phyloP scores from a whole-genome alignment of 1,139 yeast species.

The Yamadazyma diospyri region DNA sequence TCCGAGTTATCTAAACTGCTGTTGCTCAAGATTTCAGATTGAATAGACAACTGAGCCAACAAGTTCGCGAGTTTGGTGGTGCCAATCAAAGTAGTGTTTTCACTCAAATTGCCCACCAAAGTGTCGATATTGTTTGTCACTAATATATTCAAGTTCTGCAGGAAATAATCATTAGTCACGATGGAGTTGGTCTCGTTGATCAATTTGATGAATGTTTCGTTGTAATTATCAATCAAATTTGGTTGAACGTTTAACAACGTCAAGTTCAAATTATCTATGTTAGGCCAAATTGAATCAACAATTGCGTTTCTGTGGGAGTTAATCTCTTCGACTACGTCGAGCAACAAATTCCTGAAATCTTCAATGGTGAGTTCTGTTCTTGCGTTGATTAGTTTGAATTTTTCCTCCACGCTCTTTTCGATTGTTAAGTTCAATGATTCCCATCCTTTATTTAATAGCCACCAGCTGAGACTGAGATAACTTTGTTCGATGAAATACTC shows the following conservation, averaged over 20 bases:
- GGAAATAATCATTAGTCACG: slow-evolving; percentile 29
- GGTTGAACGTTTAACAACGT: slow-evolving; percentile 46
- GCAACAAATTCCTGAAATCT: slow-evolving; percentile 43
- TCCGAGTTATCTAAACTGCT: slow-evolving; percentile 27
- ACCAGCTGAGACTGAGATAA: slow-evolving; percentile 87
- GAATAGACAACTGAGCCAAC: slow-evolving; percentile 65
- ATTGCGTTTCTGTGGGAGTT: slow-evolving; percentile 21
- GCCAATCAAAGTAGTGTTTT: slow-evolving; percentile 18
- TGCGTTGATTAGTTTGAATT: slow-evolving; percentile 66
- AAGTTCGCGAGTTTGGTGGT: slow-evolving; percentile 62
- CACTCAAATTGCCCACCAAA: slow-evolving; percentile 26
- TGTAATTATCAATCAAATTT: slow-evolving; percentile 35
- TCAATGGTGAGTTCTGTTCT: slow-evolving; percentile 63
- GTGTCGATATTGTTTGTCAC: slow-evolving; percentile 28
- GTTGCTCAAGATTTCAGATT: slow-evolving; percentile 54
- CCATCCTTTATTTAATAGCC: slow-evolving; percentile 91
- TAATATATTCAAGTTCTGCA: slow-evolving; percentile 27
- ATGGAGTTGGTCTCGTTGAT: slow-evolving; percentile 42
- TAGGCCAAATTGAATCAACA: slow-evolving; percentile 37
- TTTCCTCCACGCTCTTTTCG: slow-evolving; percentile 53
- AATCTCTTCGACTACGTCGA: slow-evolving; percentile 17
- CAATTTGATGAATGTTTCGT: slow-evolving; percentile 43
- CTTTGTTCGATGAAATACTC: slow-evolving; percentile 70
- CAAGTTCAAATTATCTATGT: slow-evolving; percentile 39
- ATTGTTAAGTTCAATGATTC: slow-evolving; percentile 50